Base-by-base conservation (phyloP, 116 monocot genomes). In the Zostera marina region DNA sequence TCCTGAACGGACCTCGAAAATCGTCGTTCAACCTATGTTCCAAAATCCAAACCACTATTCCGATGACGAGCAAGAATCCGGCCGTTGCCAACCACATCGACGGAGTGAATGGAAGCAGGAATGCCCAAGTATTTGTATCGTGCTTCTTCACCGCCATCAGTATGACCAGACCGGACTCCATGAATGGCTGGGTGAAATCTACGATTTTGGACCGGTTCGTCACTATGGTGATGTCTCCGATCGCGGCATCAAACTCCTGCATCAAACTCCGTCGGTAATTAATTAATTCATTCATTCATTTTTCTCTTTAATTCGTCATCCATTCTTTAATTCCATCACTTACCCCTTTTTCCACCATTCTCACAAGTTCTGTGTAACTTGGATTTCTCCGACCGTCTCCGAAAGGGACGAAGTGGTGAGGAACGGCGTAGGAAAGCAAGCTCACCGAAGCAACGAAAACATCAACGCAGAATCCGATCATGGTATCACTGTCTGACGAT, bases 11-110 rank as follows among this genome's bases (percentile, higher is more conserved):
- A 10, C 92, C 87, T 67, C 83, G 92, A 55, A 86, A 87, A 26
- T 92, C 87, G 64, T 82, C 79, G 65, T 92, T 92, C 44, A 78
- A 58, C 58, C 92, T 70, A 63, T 92, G 92, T 63, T 86, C 92
- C 32, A 92, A 78, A 73, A 92, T 76, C 87, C 92, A 93, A 2
- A 93, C 62, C 19, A 84, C 84, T 12, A 63, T 55, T 73, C 92
- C 92, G 53, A 84, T 41, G 21, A 84, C 41, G 41, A 87, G 69
- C 53, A 93, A 87, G 56, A 77, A 87, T 16, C 47, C 22, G 22
- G 79, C 87, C 14, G 84, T 93, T 11, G 81, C 73, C 59, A 47
- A 66, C 87, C 83, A 92, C 92, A 92, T 78, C 44, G 61, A 48
- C 38, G 70, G 11, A 13, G 83, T 80, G 65, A 92, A 92, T 47